These are phyloP conservation scores for Ottelia alismoides DNA, from an alignment of 106 monocot species.

Conservation along the genomic window DNA sequence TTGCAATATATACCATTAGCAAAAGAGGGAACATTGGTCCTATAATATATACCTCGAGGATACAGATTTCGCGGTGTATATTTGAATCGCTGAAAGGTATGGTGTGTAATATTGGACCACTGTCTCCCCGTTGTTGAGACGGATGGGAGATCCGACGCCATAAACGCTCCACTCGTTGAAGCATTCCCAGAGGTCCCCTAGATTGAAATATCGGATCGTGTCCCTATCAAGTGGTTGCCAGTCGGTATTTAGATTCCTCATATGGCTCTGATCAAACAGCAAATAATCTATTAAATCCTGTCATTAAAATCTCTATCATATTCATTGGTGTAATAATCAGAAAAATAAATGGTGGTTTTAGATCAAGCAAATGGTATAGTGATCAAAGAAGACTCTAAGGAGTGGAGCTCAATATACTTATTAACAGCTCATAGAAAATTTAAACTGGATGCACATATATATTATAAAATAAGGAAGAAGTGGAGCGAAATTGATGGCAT, in stretches of 20 bases:
- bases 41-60: constrained; percentile 30
- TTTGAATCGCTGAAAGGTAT: constrained; percentile 73
- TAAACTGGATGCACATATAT: no score
- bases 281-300: background rate
- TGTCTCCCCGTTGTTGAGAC: constrained; percentile 8
- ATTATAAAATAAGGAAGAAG: no score
- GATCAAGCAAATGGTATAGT: no score
- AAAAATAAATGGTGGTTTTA: no score
- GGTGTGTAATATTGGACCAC: constrained; percentile 63
- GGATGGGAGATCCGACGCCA: constrained; percentile 42
- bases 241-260: constrained; percentile 1
- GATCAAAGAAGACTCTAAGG: no score
- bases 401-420: no score
- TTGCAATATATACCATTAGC: background rate
- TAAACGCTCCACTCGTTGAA: constrained; percentile 80
- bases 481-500: no score
- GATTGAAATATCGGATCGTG: constrained; percentile 29
- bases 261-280: background rate
- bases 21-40: background rate
- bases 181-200: constrained; percentile 75
- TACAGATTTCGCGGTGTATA: constrained; percentile 48
- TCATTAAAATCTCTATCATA: no score
- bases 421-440: no score
- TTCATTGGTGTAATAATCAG: no score
- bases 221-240: constrained; percentile 6